A percentile compares a stretch with the other conserved stretches of the same genome.
These are phyloP conservation scores for Atkinsonella hypoxylon DNA, from an alignment of 2,329 filamentous ascomycete genomes.

Conservation along the genomic window DNA sequence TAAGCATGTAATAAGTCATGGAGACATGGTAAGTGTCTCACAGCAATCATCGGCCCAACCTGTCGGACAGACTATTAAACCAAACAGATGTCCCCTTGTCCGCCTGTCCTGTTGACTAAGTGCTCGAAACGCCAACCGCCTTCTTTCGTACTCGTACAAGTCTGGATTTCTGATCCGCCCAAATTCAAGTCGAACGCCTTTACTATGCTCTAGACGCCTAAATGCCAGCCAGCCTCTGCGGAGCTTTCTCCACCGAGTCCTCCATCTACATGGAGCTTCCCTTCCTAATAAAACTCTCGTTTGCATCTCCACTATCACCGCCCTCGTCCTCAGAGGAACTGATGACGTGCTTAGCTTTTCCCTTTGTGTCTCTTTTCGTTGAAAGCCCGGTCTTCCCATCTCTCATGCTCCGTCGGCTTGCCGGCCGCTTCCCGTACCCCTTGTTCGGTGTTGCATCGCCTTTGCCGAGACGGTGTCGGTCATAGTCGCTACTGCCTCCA, in stretches of 20 bases:
- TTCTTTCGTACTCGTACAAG: not conserved
- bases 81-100: not conserved
- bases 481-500: constrained; percentile 24
- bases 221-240: not conserved
- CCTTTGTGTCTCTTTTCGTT: constrained; percentile 22
- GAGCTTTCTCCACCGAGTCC: not conserved
- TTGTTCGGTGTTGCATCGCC: constrained; percentile 17
- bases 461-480: constrained; percentile 16
- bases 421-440: constrained; percentile 19
- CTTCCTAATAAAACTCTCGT: constrained; percentile 16
- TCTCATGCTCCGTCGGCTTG: constrained; percentile 30
- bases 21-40: too few relatives aligned
- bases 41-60: too few relatives aligned
- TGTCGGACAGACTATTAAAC: too few relatives aligned
- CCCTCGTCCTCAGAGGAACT: constrained; percentile 26
- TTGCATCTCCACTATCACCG: constrained; percentile 19
- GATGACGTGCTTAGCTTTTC: constrained; percentile 36
- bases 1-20: too few relatives aligned
- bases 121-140: constrained; percentile 36
- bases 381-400: constrained; percentile 22
- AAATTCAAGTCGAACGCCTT: not conserved
- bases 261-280: constrained; percentile 27
- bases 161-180: not conserved
- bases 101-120: not conserved
- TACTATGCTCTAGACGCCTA: constrained; percentile 1